These are phyloP conservation scores for Saccharum spontaneum DNA, from an alignment of 176 grass and related monocot genomes.

Conservation along the genomic window DNA sequence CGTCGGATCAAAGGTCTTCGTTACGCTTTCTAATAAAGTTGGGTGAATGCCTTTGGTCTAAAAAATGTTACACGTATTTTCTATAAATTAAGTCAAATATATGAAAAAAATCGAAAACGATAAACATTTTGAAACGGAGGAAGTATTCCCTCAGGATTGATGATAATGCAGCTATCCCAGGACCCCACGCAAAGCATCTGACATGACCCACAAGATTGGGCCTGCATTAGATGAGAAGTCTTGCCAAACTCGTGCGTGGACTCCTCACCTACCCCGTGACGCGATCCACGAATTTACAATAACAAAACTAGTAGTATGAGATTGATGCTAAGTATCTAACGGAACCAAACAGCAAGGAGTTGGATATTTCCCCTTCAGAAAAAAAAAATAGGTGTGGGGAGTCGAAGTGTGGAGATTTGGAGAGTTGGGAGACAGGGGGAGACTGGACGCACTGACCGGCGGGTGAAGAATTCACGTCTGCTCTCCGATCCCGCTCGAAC, in stretches of 20 bases:
- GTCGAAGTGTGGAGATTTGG: not conserved
- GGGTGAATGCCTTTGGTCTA: too few species aligned
- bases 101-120: too few species aligned
- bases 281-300: not conserved
- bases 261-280: not conserved
- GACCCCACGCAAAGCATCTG: constrained; percentile 36
- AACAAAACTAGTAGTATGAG: not conserved
- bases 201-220: not conserved
- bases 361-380: not conserved
- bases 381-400: not conserved
- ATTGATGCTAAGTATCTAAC: constrained; percentile 3
- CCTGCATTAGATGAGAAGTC: constrained; percentile 10
- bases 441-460: constrained; percentile 18
- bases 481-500: constrained; percentile 16
- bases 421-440: not conserved
- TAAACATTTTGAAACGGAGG: too few species aligned
- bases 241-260: constrained; percentile 9
- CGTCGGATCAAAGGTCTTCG: too few species aligned
- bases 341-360: not conserved
- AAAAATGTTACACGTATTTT: too few species aligned
- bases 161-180: constrained; percentile 19
- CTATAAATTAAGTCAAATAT: too few species aligned
- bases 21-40: too few species aligned
- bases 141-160: not conserved
- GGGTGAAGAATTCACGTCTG: constrained; percentile 7